Evolutionary conservation across 495 filamentous ascomycete genomes (phyloP), one percentile per base, ranked within the genome.

Genomic region (Penicillium cinerascens): DNA sequence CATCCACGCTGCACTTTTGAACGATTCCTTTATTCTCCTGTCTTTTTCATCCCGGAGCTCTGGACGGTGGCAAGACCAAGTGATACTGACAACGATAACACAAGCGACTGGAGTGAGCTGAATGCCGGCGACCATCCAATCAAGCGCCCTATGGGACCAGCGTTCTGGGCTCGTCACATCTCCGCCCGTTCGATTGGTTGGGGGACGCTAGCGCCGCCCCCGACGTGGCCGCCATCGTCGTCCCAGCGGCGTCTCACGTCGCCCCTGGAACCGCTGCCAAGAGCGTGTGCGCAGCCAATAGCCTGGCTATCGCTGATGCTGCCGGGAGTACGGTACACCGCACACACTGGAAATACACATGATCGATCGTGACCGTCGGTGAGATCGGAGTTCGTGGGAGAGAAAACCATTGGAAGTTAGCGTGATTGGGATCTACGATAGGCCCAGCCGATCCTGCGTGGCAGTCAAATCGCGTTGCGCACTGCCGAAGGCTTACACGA

Each of bases 191-290:
- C 48, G 25, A 66, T 66, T 66, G 63, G 63, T 29, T 55, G 41
- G 17, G 44, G 36, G 22, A 29, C 37, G 41, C 55, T 57, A 58
- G 51, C 44, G 58, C 29, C 54, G 41, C 49, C 52, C n/a, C 44
- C 38, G 35, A 43, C 16, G 40, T 48, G 51, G 49, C 46, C 23
- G 45, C 45, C 54, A 21, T 46, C 44, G 27, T 35, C 18, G 11
- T 47, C 26, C 15, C 10, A 16, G 47, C 55, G 25, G 47, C 61
- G 59, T 58, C 59, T 62, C 59, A 59, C 43, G 55, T 48, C 36
- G 44, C 42, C 53, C 59, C 62, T 62, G 42, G 50, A 62, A 53
- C 59, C 62, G 62, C 62, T 56, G 60, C 60, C 60, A 60, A 63
- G 56, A 42, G 42, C 22, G n/a, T n/a, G 2, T 11, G 8, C 10